Evolutionary conservation across 345 rosid species (phyloP).

Genomic region (Melastoma malabathricum): DNA sequence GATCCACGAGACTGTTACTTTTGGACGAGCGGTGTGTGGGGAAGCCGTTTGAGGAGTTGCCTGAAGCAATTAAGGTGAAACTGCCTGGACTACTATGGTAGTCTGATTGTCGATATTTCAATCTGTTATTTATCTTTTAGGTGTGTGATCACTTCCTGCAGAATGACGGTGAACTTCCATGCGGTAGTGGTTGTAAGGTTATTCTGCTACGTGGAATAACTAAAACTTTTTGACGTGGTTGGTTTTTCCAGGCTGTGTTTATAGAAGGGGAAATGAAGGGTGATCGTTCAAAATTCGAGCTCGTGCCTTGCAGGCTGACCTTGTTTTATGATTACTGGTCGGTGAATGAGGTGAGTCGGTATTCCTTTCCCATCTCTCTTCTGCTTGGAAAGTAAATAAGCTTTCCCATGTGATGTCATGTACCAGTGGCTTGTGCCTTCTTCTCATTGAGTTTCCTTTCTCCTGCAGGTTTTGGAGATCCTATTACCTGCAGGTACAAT

Average conservation of each 20-base stretch:
- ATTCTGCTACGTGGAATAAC: not conserved
- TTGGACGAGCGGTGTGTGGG: slow-evolving; percentile 56
- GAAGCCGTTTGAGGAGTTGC: slow-evolving; percentile 47
- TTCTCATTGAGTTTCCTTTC: slow-evolving; percentile 5
- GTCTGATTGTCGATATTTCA: no score
- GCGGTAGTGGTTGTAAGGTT: not conserved
- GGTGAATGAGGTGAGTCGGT: slow-evolving; percentile 64
- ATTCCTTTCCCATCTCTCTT: no score
- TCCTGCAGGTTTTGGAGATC: slow-evolving; percentile 64
- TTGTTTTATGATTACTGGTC: slow-evolving; percentile 82
- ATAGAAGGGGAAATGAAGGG: slow-evolving; percentile 26
- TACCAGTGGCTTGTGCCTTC: not conserved
- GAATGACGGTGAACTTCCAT: not conserved
- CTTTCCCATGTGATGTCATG: no score
- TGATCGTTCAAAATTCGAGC: slow-evolving; percentile 32
- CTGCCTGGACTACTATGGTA: not conserved
- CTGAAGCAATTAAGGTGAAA: slow-evolving; percentile 79
- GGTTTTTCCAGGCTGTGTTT: slow-evolving; percentile 33
- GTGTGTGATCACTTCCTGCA: not conserved
- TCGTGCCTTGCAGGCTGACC: slow-evolving; percentile 63
- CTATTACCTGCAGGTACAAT: slow-evolving; percentile 59
- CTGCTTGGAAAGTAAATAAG: no score
- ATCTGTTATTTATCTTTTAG: no score
- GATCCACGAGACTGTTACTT: slow-evolving; percentile 79
- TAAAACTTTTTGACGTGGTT: not conserved